Percentiles rank a stretch among this genome's conserved stretches.
phyloP scores from a whole-genome alignment of 495 filamentous ascomycete genomes.

The Penicillium fimorum region DNA sequence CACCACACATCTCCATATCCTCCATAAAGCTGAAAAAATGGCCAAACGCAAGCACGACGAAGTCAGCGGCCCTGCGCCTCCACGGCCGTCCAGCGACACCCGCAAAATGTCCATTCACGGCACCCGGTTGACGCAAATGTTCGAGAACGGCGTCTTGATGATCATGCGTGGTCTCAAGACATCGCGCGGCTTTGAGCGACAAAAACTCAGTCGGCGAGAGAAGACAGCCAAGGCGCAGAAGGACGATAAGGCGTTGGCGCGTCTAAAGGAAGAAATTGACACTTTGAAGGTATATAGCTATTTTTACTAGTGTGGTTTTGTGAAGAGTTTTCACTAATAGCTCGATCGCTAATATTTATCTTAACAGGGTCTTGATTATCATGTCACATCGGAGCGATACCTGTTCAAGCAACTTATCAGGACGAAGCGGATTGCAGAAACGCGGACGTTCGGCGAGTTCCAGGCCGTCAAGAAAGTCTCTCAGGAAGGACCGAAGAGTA shows the following conservation, averaged over 20 bases:
- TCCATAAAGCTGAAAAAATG: constrained; percentile 31
- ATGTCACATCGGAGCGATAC: constrained; percentile 62
- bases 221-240: constrained; percentile 61
- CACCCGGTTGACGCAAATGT: constrained; percentile 49
- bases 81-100: constrained; percentile 13
- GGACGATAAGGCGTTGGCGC: constrained; percentile 37
- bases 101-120: constrained; percentile 36
- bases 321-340: background rate
- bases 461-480: constrained; percentile 33
- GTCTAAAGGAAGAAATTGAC: constrained; percentile 70
- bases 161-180: constrained; percentile 71
- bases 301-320: background rate
- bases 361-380: constrained; percentile 59
- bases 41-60: constrained; percentile 51
- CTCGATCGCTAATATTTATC: background rate
- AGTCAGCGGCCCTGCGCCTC: constrained; percentile 17
- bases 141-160: constrained; percentile 56
- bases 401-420: constrained; percentile 73
- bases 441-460: constrained; percentile 44
- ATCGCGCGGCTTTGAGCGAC: constrained; percentile 83
- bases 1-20: background rate
- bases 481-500: constrained; percentile 42
- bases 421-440: constrained; percentile 63
- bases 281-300: constrained; percentile 66
- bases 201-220: constrained; percentile 75